phyloP scores from a whole-genome alignment of 2,329 filamentous ascomycete species.

The Emmonsiellopsis sp. region DNA sequence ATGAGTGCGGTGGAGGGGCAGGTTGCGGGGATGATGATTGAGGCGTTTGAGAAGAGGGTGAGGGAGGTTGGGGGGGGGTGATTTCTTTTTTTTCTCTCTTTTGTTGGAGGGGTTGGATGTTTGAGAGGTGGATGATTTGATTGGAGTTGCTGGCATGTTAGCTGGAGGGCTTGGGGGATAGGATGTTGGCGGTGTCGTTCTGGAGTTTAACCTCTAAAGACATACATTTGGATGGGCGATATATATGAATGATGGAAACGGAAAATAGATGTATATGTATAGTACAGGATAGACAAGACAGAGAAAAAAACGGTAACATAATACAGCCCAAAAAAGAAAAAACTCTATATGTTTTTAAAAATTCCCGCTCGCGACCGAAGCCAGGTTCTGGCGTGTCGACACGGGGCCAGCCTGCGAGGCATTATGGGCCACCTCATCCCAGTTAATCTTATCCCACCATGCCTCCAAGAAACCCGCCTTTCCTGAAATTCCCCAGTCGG shows the following conservation, averaged over 20 bases:
- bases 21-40: slow-evolving; percentile 80
- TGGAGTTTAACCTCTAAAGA: not conserved
- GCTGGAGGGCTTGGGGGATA: not conserved
- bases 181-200: not conserved
- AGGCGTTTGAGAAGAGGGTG: slow-evolving; percentile 82
- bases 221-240: not conserved
- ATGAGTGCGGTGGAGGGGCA: slow-evolving; percentile 75
- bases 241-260: not conserved
- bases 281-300: slow-evolving; percentile 6
- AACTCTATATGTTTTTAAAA: not conserved
- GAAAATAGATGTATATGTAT: slow-evolving; percentile 4
- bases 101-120: not conserved
- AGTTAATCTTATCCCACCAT: slow-evolving; percentile 88
- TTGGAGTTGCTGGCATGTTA: not conserved
- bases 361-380: not conserved
- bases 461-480: slow-evolving; percentile 67
- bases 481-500: slow-evolving; percentile 67
- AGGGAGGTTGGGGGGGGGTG: slow-evolving; percentile 42
- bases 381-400: not conserved
- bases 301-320: not conserved
- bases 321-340: not conserved
- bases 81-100: no score
- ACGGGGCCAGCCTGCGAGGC: slow-evolving; percentile 15
- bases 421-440: slow-evolving; percentile 58
- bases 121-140: not conserved